These are phyloP conservation scores for Cardamine occulta DNA, from an alignment of 345 rosid genomes.

Conservation along the genomic window DNA sequence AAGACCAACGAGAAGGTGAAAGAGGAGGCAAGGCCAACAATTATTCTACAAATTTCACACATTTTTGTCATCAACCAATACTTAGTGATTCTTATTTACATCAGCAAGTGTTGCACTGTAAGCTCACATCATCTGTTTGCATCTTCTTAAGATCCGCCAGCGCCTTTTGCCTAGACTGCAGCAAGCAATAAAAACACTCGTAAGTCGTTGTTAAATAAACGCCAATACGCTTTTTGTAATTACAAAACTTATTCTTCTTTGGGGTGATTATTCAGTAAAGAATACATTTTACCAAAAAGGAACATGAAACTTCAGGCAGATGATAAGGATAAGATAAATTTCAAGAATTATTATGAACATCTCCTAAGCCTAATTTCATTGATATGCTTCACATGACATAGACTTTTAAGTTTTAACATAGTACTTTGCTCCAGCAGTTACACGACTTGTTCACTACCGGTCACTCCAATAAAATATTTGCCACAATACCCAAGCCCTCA, in stretches of 20 bases:
- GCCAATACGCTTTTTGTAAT: not conserved
- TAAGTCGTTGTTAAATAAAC: not conserved
- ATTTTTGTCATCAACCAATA: slow-evolving; percentile 31
- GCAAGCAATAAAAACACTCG: slow-evolving; percentile 25
- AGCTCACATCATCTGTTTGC: slow-evolving; percentile 79
- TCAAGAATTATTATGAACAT: not conserved
- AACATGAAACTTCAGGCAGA: slow-evolving; percentile 5
- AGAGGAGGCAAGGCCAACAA: slow-evolving; percentile 9
- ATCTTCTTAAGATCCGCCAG: slow-evolving; percentile 71
- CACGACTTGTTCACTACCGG: not conserved
- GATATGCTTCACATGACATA: slow-evolving; percentile 16
- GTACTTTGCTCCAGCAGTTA: slow-evolving; percentile 5
- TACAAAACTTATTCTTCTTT: not conserved
- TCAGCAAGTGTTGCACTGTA: slow-evolving; percentile 36
- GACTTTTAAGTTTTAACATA: not conserved
- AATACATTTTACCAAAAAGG: not conserved
- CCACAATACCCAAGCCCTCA: slow-evolving; percentile 1
- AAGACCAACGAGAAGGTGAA: not conserved
- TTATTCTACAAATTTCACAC: slow-evolving; percentile 12
- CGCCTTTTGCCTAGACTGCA: slow-evolving; percentile 96
- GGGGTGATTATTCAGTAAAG: not conserved
- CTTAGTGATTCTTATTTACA: slow-evolving; percentile 34
- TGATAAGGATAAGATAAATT: slow-evolving; percentile 21
- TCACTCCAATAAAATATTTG: not conserved
- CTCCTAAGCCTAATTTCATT: not conserved